These are phyloP conservation scores for Parsonsia alboflavescens DNA, from an alignment of 257 asterid genomes.

Conservation along the genomic window DNA sequence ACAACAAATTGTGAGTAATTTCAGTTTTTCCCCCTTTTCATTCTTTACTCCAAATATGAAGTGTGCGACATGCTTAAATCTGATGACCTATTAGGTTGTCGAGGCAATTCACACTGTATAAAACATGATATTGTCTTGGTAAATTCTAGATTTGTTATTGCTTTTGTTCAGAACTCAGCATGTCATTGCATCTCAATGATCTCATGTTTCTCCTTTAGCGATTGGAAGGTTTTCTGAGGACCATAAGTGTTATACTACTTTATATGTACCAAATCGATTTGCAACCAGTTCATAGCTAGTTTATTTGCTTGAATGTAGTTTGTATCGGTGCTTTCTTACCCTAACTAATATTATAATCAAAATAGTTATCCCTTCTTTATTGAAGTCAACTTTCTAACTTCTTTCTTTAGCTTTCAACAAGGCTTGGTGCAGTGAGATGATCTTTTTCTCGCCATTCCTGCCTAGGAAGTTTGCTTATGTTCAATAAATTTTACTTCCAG, in stretches of 20 bases:
- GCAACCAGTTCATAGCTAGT: not conserved
- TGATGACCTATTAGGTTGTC: no score
- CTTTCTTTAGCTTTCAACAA: not conserved
- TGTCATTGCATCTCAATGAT: no score
- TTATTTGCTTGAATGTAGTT: not conserved
- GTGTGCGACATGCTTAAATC: not conserved
- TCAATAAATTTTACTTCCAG: no score
- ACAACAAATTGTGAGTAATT: constrained; percentile 85
- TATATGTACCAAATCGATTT: no score
- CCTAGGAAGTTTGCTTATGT: not conserved
- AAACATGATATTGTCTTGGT: no score
- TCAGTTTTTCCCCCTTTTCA: not conserved
- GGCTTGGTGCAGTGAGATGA: not conserved
- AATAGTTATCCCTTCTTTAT: not conserved
- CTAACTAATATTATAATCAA: not conserved
- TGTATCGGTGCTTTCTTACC: not conserved
- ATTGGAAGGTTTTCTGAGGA: not conserved
- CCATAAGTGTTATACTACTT: not conserved
- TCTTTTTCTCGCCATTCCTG: not conserved
- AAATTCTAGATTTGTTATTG: no score
- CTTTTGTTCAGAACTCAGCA: no score
- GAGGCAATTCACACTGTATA: no score
- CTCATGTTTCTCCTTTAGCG: not conserved
- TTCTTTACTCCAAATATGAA: not conserved
- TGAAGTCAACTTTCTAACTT: not conserved